Percentiles rank a stretch among this genome's conserved stretches.
Evolutionary conservation across 106 monocot genomes (phyloP).

Genomic region (Agapanthus africanus): DNA sequence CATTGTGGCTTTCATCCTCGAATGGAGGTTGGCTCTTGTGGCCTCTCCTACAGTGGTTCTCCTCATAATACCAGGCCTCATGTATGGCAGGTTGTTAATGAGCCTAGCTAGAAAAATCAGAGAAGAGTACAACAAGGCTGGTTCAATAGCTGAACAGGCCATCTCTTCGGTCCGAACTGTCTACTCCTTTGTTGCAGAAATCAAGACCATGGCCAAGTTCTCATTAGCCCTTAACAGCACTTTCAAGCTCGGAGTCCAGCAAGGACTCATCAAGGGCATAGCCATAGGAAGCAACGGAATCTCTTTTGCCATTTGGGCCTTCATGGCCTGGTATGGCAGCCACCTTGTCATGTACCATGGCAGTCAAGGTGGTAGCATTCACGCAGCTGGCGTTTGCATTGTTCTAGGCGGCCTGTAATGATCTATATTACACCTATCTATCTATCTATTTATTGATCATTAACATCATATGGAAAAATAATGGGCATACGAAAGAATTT

Average conservation of each 20-base stretch:
- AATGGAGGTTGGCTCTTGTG: conserved; percentile 49
- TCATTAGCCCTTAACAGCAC: conserved; percentile 60
- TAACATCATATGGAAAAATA: too few species aligned
- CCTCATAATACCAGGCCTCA: conserved; percentile 25
- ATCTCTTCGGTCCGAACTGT: conserved; percentile 30
- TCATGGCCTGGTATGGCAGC: conserved; percentile 76
- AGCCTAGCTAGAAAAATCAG: conserved; percentile 16
- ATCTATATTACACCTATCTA: too few species aligned
- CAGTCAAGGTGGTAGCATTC: conserved; percentile 60
- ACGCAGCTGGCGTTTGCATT: conserved; percentile 46
- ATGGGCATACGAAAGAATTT: too few species aligned
- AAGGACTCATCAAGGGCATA: conserved; percentile 66
- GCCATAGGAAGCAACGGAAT: conserved; percentile 75
- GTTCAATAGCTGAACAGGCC: conserved; percentile 24
- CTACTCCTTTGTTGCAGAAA: conserved; percentile 46
- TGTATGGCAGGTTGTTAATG: conserved; percentile 20
- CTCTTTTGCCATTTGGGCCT: conserved; percentile 71
- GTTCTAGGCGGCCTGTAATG: conserved; percentile 64
- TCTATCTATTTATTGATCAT: too few species aligned
- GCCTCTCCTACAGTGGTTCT: conserved; percentile 14
- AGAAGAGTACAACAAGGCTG: conserved; percentile 20
- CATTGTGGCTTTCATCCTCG: conserved; percentile 33
- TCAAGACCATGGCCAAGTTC: conserved; percentile 42
- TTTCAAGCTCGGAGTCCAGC: conserved; percentile 52
- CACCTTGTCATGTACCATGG: conserved; percentile 68